Percentiles rank a stretch among this genome's conserved stretches.
Evolutionary conservation across 352 stramenopile genomes (phyloP).

Genomic region (Phytopythium kandeliae): DNA sequence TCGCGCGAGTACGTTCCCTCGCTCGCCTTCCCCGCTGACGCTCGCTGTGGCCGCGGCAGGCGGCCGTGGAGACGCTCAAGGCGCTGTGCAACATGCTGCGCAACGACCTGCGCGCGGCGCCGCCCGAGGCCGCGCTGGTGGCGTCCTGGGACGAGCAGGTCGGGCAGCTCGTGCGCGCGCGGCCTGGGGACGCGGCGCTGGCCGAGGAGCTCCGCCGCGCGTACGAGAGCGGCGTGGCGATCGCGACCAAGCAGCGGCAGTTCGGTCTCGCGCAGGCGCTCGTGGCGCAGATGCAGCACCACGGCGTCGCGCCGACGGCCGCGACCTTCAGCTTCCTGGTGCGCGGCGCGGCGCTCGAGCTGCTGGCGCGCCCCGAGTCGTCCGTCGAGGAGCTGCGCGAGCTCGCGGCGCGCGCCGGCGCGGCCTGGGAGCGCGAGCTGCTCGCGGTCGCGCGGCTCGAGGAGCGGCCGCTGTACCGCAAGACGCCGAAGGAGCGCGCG

Average conservation of each 20-base stretch:
- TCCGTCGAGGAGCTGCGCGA: conserved; percentile 25
- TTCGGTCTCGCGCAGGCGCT: conserved; percentile 38
- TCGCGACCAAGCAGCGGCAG: conserved; percentile 68
- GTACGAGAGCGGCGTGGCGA: conserved; percentile 65
- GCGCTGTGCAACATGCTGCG: conserved; percentile 47
- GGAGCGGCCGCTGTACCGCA: conserved; percentile 49
- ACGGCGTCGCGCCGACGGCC: conserved; percentile 25
- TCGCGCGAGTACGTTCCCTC: not conserved
- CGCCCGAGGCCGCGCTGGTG: conserved; percentile 18
- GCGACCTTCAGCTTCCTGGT: conserved; percentile 46
- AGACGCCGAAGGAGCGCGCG: conserved; percentile 40
- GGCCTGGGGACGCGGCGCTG: conserved; percentile 7
- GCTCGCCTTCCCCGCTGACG: not conserved
- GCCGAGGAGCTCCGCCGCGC: conserved; percentile 26
- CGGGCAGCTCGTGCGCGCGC: conserved; percentile 16
- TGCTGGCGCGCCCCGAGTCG: conserved; percentile 10
- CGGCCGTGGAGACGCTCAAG: conserved; percentile 32
- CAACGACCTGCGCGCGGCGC: conserved; percentile 33
- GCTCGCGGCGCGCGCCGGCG: conserved; percentile 18
- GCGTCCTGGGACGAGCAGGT: conserved; percentile 29
- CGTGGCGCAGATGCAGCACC: conserved; percentile 37
- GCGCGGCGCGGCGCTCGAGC: conserved; percentile 39
- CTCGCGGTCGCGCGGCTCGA: conserved; percentile 53
- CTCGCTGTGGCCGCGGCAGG: conserved; percentile 2
- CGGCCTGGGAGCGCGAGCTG: conserved; percentile 43